phyloP scores from a whole-genome alignment of 805 yeast species.

The Suhomyces pyralidae region DNA sequence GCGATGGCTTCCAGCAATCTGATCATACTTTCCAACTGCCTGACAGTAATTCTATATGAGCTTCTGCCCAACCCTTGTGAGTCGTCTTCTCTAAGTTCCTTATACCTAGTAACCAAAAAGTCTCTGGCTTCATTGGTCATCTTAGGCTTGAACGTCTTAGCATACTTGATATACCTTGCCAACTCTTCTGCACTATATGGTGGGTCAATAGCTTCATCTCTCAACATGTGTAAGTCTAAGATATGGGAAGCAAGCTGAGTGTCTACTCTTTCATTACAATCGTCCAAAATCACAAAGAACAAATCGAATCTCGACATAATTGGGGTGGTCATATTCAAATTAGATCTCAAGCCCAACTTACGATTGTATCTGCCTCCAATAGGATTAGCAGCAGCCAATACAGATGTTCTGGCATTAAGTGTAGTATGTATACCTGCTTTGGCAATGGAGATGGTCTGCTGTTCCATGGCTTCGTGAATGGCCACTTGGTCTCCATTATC shows the following conservation, averaged over 20 bases:
- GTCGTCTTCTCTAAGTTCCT: conserved; percentile 83
- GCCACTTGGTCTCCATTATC: conserved; percentile 94
- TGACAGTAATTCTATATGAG: conserved; percentile 91
- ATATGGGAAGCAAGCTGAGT: conserved; percentile 89
- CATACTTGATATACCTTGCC: conserved; percentile 84
- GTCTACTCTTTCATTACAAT: conserved; percentile 87
- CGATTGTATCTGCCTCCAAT: conserved; percentile 95
- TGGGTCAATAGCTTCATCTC: conserved; percentile 86
- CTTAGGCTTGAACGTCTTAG: conserved; percentile 87
- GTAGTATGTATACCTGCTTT: conserved; percentile 99
- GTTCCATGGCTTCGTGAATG: conserved; percentile 99
- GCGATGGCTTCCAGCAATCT: conserved; percentile 95
- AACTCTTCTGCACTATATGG: conserved; percentile 88
- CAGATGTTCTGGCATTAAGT: conserved; percentile 92
- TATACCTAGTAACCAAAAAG: conserved; percentile 71
- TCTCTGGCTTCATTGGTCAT: conserved; percentile 80
- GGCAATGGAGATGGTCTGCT: conserved; percentile 96
- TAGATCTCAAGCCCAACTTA: conserved; percentile 76
- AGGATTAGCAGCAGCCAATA: conserved; percentile 98
- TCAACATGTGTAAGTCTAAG: conserved; percentile 85
- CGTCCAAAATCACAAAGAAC: conserved; percentile 92
- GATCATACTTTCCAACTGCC: conserved; percentile 93
- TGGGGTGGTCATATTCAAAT: conserved; percentile 94
- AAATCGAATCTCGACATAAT: conserved; percentile 97
- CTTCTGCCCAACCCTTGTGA: conserved; percentile 84